Base-by-base conservation (phyloP, 2,329 filamentous ascomycete species). In the Colletotrichum sublineola region DNA sequence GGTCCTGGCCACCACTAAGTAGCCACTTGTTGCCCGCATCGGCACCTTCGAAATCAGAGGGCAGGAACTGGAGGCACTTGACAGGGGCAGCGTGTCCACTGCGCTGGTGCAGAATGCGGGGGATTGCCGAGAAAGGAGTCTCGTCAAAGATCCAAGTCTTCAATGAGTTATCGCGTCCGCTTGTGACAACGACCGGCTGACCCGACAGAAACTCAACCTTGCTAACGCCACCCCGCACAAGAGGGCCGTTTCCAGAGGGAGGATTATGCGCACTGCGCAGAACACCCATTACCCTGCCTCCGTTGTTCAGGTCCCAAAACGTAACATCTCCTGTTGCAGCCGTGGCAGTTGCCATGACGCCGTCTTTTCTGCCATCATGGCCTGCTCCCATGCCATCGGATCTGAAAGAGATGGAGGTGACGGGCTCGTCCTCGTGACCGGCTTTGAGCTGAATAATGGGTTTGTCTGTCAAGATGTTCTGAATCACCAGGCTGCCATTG, bases 131-230 rank as follows among this genome's bases (percentile, higher is more conserved):
- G 80, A 97, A 97, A 0, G 96, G 95, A 0, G 92, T 92, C 80
- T 97, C 92, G 78, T 98, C 96, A 77, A 98, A 97, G 73, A 98
- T 96, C 96, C 96, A 98, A 6, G 95, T 95, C 80, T 96, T 97
- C 71, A 99, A 85, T 12, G 95, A 94, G 82, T 99, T 99, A 81
- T 99, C 96, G 60, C 93, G 87, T 5, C 96, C 97, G 75, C 94
- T 96, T 12, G 95, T 97, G 38, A 98, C 86, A 53, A 99, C 89
- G 3, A 98, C 92, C 6, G 94, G 93, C 80, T 99, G 97, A 0
- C 95, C 96, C 20, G 92, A 85, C 14, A 99, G 86, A 77, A 99
- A 99, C 77, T 98, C 94, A 29, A 97, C 85, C 79, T 93, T 95
- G 84, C 91, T 97, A 58, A 98, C 89, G 5, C 95, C 96, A 38